Base-by-base conservation (phyloP, 768 basidiomycete species). In the Suillus alpinus region DNA sequence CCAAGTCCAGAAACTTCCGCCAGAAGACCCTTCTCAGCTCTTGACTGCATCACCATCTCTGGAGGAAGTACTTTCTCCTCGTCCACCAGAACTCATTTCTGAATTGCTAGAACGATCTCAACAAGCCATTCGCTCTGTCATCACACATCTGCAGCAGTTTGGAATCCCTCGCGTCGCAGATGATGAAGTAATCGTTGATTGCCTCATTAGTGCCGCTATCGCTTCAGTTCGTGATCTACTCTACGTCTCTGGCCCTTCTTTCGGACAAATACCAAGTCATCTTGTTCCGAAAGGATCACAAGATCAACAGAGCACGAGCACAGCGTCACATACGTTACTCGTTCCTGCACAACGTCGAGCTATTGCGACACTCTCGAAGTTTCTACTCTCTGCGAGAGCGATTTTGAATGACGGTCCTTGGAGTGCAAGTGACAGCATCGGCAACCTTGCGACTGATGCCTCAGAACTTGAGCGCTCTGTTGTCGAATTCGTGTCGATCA, bases 321-420 rank as follows among this genome's bases (percentile, higher is more conserved):
- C 80, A 23, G 72, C 80, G 5, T 76, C 83, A 5, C 81, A 84
- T 60, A 78, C 84, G 4, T 76, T 87, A 4, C 75, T 93, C 18
- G 88, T 92, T 71, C 87, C 88, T 2, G 86, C 87, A 1, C 91
- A 92, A 62, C 81, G 92, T 57, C 91, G 91, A 61, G 87, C 94
- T 20, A 89, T 92, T 4, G 91, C 92, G 0, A 94, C 92, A 0
- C 80, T 95, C 4, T 94, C 92, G 40, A 89, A 94, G 69, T 84
- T 97, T 32, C 88, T 95, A 37, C 81, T 95, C 2, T 92, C 91
- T 10, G 87, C 91, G 1, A 87, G 94, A 31, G 94, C 95, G 1
- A 86, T 91, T 70, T 79, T 88, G 3, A 84, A 80, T 56, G 66
- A 73, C 57, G 74, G 65, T 1, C 69, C 72, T 0, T 71, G 73